Evolutionary conservation across 2,329 filamentous ascomycete species (phyloP).

Genomic region (Colletotrichum orchidophilum): DNA sequence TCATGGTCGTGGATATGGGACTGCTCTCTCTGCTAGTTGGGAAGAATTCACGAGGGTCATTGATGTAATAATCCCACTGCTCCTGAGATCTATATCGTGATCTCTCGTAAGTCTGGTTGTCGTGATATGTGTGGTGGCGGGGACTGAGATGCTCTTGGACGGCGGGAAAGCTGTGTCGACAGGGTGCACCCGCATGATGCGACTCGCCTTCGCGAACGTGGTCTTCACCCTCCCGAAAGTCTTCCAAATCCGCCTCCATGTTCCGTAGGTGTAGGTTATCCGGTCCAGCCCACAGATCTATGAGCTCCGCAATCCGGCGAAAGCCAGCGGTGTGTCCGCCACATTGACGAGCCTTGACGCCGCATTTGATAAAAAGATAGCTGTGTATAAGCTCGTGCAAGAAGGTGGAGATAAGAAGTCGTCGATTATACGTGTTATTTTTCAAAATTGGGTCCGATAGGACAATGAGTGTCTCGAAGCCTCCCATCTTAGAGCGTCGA

Average conservation of each 20-base stretch:
- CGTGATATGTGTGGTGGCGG: conserved; percentile 17
- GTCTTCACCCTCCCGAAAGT: conserved; percentile 53
- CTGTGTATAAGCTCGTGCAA: conserved; percentile 74
- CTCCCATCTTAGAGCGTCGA: conserved; percentile 56
- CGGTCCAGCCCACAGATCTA: conserved; percentile 68
- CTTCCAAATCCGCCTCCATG: conserved; percentile 69
- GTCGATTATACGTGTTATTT: conserved; percentile 64
- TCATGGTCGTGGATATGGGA: conserved; percentile 23
- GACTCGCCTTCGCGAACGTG: conserved; percentile 27
- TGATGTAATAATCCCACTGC: conserved; percentile 31
- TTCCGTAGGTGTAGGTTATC: conserved; percentile 64
- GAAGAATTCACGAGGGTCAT: conserved; percentile 30
- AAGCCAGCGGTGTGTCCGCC: conserved; percentile 72
- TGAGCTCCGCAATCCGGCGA: conserved; percentile 64
- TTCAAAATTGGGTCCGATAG: conserved; percentile 68
- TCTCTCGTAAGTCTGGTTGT: conserved; percentile 19
- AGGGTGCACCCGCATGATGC: not conserved
- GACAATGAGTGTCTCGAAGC: conserved; percentile 71
- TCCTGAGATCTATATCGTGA: conserved; percentile 14
- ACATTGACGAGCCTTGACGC: conserved; percentile 62
- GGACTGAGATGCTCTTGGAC: conserved; percentile 22
- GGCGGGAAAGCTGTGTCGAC: conserved; percentile 18
- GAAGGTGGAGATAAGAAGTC: conserved; percentile 71
- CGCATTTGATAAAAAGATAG: conserved; percentile 71
- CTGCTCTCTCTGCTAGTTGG: conserved; percentile 18